These are phyloP conservation scores for Sporothrix globosa DNA, from an alignment of 2,329 filamentous ascomycete species.

Conservation along the genomic window DNA sequence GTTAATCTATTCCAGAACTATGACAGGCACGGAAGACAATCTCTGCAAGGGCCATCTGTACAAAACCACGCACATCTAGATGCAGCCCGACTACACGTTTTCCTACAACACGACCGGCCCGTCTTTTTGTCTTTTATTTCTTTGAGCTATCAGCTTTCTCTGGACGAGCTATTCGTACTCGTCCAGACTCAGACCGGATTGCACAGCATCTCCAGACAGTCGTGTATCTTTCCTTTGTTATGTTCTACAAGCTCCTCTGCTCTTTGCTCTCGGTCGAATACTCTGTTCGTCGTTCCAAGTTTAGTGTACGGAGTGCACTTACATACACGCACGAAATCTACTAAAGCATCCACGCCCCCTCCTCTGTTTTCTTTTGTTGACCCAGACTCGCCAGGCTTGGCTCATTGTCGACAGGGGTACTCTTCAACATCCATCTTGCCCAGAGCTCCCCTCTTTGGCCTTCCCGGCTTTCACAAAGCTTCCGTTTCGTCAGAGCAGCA, in stretches of 20 bases:
- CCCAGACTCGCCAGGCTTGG: slow-evolving; percentile 25
- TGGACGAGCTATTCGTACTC: not conserved
- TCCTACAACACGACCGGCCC: not conserved
- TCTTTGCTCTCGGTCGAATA: not conserved
- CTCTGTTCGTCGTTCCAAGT: not conserved
- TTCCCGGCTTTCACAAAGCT: not conserved
- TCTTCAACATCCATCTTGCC: slow-evolving; percentile 26
- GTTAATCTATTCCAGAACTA: not conserved
- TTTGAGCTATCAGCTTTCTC: not conserved
- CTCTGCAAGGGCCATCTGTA: slow-evolving; percentile 14
- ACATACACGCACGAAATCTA: not conserved
- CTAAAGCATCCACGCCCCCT: slow-evolving; percentile 16
- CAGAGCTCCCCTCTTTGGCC: not conserved
- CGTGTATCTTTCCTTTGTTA: not conserved
- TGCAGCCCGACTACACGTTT: slow-evolving; percentile 3
- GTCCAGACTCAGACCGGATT: not conserved
- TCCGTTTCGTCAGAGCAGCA: not conserved
- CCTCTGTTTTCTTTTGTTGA: not conserved
- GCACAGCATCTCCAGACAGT: not conserved
- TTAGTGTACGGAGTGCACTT: too few species aligned
- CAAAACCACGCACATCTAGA: slow-evolving; percentile 2
- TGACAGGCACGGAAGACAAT: slow-evolving; percentile 11
- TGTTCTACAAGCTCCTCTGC: not conserved
- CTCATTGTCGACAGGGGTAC: slow-evolving; percentile 21
- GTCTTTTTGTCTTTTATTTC: not conserved